A percentile compares a stretch with the other conserved stretches of the same genome.
Conservation (phyloP, 179 eudicot species). For the Vitellaria paradoxa region DNA sequence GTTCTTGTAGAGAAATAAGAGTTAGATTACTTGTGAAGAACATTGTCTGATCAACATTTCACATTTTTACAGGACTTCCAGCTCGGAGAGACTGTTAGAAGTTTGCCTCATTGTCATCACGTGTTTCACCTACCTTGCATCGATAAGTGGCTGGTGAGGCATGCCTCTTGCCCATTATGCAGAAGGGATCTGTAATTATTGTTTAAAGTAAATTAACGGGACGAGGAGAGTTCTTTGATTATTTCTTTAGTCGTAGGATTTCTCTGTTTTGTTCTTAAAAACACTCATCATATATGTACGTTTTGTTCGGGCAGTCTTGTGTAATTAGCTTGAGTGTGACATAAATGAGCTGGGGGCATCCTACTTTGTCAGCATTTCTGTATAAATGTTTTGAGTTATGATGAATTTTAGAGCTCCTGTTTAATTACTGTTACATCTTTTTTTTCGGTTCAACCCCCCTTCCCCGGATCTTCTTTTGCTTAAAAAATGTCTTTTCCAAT, state of each 20-base stretch:
- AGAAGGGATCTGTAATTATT: conserved; percentile 69
- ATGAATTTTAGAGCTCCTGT: background rate
- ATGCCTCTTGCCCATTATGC: conserved; percentile 90
- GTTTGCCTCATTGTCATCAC: conserved; percentile 85
- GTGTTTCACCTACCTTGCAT: conserved; percentile 94
- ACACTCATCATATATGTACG: conserved; percentile 8
- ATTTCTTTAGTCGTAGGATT: conserved; percentile 19
- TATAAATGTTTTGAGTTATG: conserved; percentile 23
- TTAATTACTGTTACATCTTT: background rate
- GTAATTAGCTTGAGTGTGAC: background rate
- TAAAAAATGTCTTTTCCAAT: too few relatives aligned
- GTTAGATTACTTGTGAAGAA: conserved; percentile 2
- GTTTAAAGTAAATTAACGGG: conserved; percentile 30
- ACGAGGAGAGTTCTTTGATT: conserved; percentile 19
- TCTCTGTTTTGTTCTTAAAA: conserved; percentile 13
- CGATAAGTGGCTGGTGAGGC: conserved; percentile 85
- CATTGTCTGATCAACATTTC: background rate
- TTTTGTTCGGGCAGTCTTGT: background rate
- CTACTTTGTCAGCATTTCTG: conserved; percentile 17
- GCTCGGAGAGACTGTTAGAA: conserved; percentile 69
- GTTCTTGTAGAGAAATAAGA: background rate
- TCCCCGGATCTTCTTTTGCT: background rate
- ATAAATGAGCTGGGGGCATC: conserved; percentile 4
- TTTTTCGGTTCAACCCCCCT: background rate
- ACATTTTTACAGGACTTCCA: conserved; percentile 70